A percentile compares a stretch with the other conserved stretches of the same genome.
These are phyloP conservation scores for Sporisorium graminicola DNA, from an alignment of 1,284 basidiomycete species.

Conservation along the genomic window DNA sequence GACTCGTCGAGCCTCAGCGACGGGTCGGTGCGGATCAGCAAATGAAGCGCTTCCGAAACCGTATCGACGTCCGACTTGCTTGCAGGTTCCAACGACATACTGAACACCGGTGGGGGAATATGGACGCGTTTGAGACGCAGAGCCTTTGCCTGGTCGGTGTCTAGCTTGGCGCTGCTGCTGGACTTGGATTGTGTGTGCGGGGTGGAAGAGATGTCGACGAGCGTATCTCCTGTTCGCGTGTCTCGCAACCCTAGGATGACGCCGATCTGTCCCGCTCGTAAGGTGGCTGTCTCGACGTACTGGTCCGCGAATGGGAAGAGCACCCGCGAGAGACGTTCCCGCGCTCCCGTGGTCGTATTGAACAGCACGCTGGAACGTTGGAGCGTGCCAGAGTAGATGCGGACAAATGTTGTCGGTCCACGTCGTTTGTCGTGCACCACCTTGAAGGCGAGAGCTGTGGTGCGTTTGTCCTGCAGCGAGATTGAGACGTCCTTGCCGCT, in stretches of 20 bases:
- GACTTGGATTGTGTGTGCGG: neutral
- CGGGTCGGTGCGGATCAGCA: conserved; percentile 86
- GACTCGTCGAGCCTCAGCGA: conserved; percentile 76
- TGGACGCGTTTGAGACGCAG: conserved; percentile 79
- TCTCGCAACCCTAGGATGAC: conserved; percentile 84
- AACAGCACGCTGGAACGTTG: conserved; percentile 77
- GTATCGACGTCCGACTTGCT: conserved; percentile 76
- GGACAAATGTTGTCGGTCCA: conserved; percentile 91
- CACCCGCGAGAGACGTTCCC: conserved; percentile 82
- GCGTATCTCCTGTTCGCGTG: conserved; percentile 88
- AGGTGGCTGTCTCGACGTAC: conserved; percentile 81
- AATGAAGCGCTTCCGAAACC: conserved; percentile 80
- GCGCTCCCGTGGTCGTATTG: conserved; percentile 78
- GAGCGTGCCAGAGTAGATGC: conserved; percentile 82
- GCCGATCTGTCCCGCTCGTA: conserved; percentile 85
- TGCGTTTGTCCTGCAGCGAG: conserved; percentile 26
- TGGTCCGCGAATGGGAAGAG: conserved; percentile 83
- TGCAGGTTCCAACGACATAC: conserved; percentile 65
- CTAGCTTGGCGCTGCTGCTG: neutral
- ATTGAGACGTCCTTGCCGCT: conserved; percentile 63
- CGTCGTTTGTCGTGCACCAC: conserved; percentile 84
- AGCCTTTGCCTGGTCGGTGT: conserved; percentile 16
- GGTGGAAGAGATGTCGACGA: conserved; percentile 69
- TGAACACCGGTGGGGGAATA: conserved; percentile 82
- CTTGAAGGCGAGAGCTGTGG: conserved; percentile 80